Evolutionary conservation across 2,329 filamentous ascomycete genomes (phyloP).

Genomic region (Berkeleyomyces basicola): DNA sequence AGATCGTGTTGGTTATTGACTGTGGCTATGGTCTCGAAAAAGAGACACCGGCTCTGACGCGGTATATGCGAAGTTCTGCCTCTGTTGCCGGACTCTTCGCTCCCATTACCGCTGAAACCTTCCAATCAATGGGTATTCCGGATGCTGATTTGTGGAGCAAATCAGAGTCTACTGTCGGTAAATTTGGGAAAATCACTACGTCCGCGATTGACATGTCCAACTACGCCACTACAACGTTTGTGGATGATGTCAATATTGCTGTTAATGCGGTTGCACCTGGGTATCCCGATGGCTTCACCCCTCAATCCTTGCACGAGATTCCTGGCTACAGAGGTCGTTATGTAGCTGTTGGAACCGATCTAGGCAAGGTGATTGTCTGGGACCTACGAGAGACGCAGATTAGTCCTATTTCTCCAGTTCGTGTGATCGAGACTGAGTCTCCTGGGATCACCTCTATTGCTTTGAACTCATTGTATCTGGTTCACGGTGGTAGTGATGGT

Average conservation of each 20-base stretch:
- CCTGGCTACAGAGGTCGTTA: conserved; percentile 74
- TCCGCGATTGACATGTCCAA: conserved; percentile 58
- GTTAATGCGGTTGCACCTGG: conserved; percentile 3
- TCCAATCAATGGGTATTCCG: conserved; percentile 18
- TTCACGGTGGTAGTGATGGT: conserved; percentile 88
- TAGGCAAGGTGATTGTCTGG: conserved; percentile 67
- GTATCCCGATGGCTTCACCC: background rate
- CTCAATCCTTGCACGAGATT: conserved; percentile 34
- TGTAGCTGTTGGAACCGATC: conserved; percentile 63
- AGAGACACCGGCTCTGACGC: conserved; percentile 24
- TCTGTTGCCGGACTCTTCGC: background rate
- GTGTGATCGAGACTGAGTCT: conserved; percentile 77
- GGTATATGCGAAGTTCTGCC: conserved; percentile 25
- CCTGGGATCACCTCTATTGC: conserved; percentile 72
- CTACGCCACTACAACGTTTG: conserved; percentile 50
- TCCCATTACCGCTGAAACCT: background rate
- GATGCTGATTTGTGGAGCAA: conserved; percentile 48
- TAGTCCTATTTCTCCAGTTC: conserved; percentile 48
- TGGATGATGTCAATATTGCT: conserved; percentile 42
- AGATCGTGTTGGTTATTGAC: conserved; percentile 57
- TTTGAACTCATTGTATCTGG: conserved; percentile 68
- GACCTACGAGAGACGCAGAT: conserved; percentile 47
- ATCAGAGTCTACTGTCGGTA: conserved; percentile 37
- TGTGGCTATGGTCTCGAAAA: conserved; percentile 50
- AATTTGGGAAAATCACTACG: conserved; percentile 49